phyloP scores from a whole-genome alignment of 2,329 filamentous ascomycete species.

The Paecilomyces fulvus region DNA sequence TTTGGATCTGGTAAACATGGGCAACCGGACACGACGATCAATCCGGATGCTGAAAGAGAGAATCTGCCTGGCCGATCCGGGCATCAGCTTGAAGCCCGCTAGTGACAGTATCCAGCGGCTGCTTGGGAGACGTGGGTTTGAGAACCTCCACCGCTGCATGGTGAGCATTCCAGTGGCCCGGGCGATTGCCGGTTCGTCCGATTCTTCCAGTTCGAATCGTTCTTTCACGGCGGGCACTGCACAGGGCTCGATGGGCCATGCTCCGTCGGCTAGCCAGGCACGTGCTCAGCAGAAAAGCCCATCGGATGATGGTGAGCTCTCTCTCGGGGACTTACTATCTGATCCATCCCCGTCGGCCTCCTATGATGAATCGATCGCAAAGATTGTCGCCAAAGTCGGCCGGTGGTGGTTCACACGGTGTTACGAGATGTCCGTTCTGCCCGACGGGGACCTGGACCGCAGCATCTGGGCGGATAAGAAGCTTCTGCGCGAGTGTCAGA shows the following conservation, averaged over 20 bases:
- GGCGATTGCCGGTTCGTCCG: conserved; percentile 32
- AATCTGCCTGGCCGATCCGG: conserved; percentile 33
- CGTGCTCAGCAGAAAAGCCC: conserved; percentile 17
- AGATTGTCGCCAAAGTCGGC: conserved; percentile 84
- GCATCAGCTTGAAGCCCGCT: conserved; percentile 38
- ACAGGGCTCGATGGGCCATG: conserved; percentile 16
- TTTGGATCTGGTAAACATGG: conserved; percentile 45
- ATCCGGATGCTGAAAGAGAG: conserved; percentile 38
- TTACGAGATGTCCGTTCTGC: conserved; percentile 63
- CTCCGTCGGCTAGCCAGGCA: conserved; percentile 14
- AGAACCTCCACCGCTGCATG: conserved; percentile 42
- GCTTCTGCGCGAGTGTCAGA: conserved; percentile 75
- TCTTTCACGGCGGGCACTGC: conserved; percentile 21
- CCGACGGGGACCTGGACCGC: conserved; percentile 40
- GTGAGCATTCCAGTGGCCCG: conserved; percentile 42
- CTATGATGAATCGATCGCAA: conserved; percentile 78
- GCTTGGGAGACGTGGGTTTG: conserved; percentile 38
- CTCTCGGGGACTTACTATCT: conserved; percentile 63
- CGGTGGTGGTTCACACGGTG: conserved; percentile 95
- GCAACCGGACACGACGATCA: conserved; percentile 36
- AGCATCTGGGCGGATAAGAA: conserved; percentile 73
- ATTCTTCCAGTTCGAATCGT: conserved; percentile 31
- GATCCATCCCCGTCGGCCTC: conserved; percentile 59
- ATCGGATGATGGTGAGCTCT: conserved; percentile 32
- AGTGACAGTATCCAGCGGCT: conserved; percentile 41